Conservation (phyloP, 164 flowering plant species). For the Magnolia officinalis region DNA sequence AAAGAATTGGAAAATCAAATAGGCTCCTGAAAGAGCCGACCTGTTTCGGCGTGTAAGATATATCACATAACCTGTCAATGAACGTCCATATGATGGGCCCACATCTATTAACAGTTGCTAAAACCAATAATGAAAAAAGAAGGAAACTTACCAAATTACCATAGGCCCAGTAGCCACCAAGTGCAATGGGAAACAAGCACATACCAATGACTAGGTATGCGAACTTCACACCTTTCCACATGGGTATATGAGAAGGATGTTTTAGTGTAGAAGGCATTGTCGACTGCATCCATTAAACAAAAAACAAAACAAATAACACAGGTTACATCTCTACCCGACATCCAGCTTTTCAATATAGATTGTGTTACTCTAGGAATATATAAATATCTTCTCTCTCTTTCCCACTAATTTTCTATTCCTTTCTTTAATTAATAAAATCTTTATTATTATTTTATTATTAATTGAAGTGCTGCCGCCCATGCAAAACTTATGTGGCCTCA, state of each 20-base stretch:
- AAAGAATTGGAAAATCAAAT: neutral
- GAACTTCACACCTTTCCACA: conserved; percentile 70
- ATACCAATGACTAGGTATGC: conserved; percentile 55
- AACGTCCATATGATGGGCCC: too few species aligned
- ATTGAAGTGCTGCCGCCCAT: neutral
- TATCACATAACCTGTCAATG: too few species aligned
- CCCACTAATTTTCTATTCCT: neutral
- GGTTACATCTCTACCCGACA: conserved; percentile 1
- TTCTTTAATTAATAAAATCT: neutral
- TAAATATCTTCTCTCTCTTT: neutral
- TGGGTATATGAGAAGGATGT: conserved; percentile 55
- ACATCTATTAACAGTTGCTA: too few species aligned
- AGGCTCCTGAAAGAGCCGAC: too few species aligned
- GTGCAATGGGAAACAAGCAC: conserved; percentile 69
- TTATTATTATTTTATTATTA: neutral
- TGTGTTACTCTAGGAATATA: neutral
- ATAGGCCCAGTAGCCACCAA: conserved; percentile 79
- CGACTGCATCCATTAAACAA: conserved; percentile 35
- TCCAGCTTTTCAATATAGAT: too few species aligned
- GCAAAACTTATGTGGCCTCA: neutral
- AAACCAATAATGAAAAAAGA: too few species aligned
- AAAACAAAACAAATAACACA: neutral
- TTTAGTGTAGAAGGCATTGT: conserved; percentile 76
- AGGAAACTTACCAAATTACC: conserved; percentile 45
- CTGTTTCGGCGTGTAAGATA: too few species aligned